Base-by-base conservation (phyloP, 2,329 filamentous ascomycete species). In the Zasmidium angulare region DNA sequence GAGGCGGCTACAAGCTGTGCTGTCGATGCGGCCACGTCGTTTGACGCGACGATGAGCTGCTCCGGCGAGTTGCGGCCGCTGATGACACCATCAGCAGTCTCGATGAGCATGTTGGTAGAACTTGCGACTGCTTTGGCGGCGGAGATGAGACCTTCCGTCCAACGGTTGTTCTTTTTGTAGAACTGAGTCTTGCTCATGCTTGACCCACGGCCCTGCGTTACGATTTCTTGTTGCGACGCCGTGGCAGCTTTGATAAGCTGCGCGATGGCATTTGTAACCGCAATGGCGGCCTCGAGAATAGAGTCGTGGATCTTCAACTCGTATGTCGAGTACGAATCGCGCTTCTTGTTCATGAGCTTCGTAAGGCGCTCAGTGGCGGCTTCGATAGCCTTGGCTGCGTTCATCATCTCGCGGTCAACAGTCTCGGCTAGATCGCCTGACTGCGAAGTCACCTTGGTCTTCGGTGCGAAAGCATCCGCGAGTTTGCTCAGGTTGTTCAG, bases 91-190 rank as follows among this genome's bases (percentile, higher is more conserved):
- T 99, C 95, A 0, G 95, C 95, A 6, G 95, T 99, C 82, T 99
- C 95, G 71, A 99, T 99, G 67, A 99, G 85, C 46, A 89, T 95
- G 78, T 97, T 98, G 11, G 95, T 99, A 17, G 92, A 96, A 1
- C 85, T 84, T 2, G 95, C 95, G 19, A 99, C 95, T 0, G 95
- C 95, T 79, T 99, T 99, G 65, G 95, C 93, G 0, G 95, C 95
- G 40, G 91, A 96, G 73, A 99, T 97, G 61, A 99, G 86, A 50
- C 95, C 95, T 73, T 99, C 95, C 0, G 95, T 99, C 95, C 95
- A 99, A 54, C 95, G 86, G 79, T 98, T 99, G 84, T 99, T 97
- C 82, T 98, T 98, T 84, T 98, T 98, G 87, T 99, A 99, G 77
- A 99, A 99, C 22, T 93, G 92, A 1, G 93, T 96, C 59, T 88